Base-by-base conservation (phyloP, 306 rosid species). In the Gastrolobium bilobum region DNA sequence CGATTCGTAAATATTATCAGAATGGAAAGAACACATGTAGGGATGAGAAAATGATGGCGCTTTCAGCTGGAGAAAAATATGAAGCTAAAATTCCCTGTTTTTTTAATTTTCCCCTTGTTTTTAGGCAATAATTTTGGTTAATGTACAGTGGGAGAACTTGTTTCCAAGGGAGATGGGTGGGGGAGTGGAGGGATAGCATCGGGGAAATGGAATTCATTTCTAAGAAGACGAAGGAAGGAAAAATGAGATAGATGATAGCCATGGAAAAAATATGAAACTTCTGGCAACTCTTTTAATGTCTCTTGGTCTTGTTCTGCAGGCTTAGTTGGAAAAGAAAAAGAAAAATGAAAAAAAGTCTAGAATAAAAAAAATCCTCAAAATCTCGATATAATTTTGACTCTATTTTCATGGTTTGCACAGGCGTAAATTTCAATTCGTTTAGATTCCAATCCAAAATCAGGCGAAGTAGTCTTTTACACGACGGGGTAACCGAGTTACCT, bases 121-220 rank as follows among this genome's bases (percentile, higher is more conserved):
- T 14, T 80, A 81, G 87, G 86, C 42, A 93, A 92, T 90, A 92
- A 90, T 86, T 79, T 77, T 88, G 90, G 90, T 77, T 71, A 77
- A 74, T 94, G 98, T 92, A 90, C 89, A 94, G 83, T 43, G 82
- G 54, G 85, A 65, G 83, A 50, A 68, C 72, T 80, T 38, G 71
- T 20, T 46, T 2, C 43, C 4, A 51, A 44, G 80, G 14, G 81
- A 34, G 44, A 50, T 38, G 29, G 60, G 31, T 10, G 65, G 39
- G 66, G 3, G 77, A 30, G 51, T 10, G n/a, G 63, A 0, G 26
- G 0, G 26, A 20, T 20, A 20, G 26, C 26, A 20, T 20, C 3
- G 26, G 20, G 14, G 34, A 31, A 6, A 26, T 11, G 82, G 42
- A 75, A 72, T 70, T 77, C 46, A 65, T 63, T 76, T 72, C 73